phyloP scores from a whole-genome alignment of 1,284 basidiomycete species.

The Cutaneotrichosporon sp. region DNA sequence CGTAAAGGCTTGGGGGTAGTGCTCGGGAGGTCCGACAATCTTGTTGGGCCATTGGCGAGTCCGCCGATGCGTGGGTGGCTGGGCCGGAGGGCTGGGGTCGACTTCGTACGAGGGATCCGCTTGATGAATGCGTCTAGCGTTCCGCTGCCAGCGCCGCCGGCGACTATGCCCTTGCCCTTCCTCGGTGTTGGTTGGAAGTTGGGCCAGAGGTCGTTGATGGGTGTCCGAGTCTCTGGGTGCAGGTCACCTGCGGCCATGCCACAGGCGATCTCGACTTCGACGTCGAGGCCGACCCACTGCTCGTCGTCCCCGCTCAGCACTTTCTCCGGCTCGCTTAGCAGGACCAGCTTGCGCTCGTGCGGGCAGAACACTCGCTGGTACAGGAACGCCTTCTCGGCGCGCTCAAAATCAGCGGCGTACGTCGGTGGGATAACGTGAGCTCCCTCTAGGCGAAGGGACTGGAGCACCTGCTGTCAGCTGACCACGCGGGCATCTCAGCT shows the following conservation, averaged over 20 bases:
- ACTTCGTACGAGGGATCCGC: constrained; percentile 30
- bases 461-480: constrained; percentile 58
- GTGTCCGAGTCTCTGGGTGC: constrained; percentile 71
- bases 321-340: constrained; percentile 62
- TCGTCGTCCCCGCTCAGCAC: constrained; percentile 65
- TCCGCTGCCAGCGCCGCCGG: constrained; percentile 10
- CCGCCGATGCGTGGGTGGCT: constrained; percentile 32
- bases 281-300: constrained; percentile 70
- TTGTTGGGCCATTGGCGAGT: constrained; percentile 37
- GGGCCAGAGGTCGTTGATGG: constrained; percentile 80
- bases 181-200: constrained; percentile 51
- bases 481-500: neutral
- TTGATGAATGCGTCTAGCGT: constrained; percentile 49
- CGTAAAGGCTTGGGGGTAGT: neutral
- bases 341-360: constrained; percentile 63
- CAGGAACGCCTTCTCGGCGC: constrained; percentile 90
- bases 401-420: constrained; percentile 67
- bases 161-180: neutral
- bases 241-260: constrained; percentile 72
- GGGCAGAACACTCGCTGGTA: constrained; percentile 95
- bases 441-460: constrained; percentile 77
- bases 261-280: constrained; percentile 51
- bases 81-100: constrained; percentile 29
- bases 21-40: constrained; percentile 38
- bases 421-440: constrained; percentile 75